A percentile compares a stretch with the other conserved stretches of the same genome.
These are phyloP conservation scores for Albifimbria verrucaria DNA, from an alignment of 2,329 filamentous ascomycete species.

Conservation along the genomic window DNA sequence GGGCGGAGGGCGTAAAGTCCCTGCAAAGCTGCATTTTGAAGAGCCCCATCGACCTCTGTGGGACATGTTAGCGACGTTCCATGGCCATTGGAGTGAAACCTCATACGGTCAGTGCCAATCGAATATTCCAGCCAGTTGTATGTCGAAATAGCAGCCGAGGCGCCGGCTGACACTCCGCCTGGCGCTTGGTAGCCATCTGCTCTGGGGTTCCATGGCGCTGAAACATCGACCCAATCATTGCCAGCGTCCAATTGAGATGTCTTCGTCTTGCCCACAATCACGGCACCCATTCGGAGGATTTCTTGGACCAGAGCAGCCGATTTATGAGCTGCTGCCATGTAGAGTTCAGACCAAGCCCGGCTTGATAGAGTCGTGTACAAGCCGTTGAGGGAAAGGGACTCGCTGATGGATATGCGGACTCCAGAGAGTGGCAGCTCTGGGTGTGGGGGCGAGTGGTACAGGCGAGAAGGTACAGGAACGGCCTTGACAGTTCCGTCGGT, in stretches of 20 bases:
- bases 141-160: conserved; percentile 30
- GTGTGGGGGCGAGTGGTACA: conserved; percentile 27
- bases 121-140: conserved; percentile 40
- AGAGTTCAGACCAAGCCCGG: conserved; percentile 53
- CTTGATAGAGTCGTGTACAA: conserved; percentile 55
- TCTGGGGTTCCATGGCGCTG: conserved; percentile 41
- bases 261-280: conserved; percentile 52
- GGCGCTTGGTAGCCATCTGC: conserved; percentile 43
- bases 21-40: conserved; percentile 14
- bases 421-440: conserved; percentile 32
- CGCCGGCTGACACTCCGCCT: conserved; percentile 33
- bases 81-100: background rate
- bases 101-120: conserved; percentile 33
- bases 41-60: conserved; percentile 16
- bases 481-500: conserved; percentile 20
- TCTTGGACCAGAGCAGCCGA: conserved; percentile 51
- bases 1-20: conserved; percentile 28
- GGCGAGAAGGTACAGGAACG: conserved; percentile 34
- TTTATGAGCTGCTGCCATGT: conserved; percentile 35
- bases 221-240: conserved; percentile 38
- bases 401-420: conserved; percentile 31
- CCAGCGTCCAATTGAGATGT: conserved; percentile 43
- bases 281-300: conserved; percentile 57
- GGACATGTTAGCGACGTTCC: conserved; percentile 12
- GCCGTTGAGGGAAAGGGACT: conserved; percentile 38